Conservation (phyloP, 2,329 filamentous ascomycete species). For the Colletotrichum australisinense region DNA sequence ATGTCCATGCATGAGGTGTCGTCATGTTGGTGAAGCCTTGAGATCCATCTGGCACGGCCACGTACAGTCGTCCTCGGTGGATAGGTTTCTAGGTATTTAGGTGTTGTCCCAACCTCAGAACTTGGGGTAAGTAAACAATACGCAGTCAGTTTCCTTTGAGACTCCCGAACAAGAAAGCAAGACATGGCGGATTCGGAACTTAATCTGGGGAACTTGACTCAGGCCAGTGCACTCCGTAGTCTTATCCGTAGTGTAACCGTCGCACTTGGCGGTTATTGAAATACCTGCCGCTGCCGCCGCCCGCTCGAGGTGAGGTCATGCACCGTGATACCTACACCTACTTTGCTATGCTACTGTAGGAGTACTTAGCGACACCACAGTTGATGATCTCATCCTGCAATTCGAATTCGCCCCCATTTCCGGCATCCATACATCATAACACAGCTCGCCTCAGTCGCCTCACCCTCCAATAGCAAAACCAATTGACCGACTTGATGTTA, state of each 20-base stretch:
- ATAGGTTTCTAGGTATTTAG: too few species aligned
- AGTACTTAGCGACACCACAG: background rate
- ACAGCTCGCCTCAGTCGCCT: too few species aligned
- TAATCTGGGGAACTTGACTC: background rate
- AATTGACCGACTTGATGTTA: background rate
- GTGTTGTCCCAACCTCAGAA: background rate
- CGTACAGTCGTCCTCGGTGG: too few species aligned
- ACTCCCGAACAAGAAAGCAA: background rate
- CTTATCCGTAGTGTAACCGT: background rate
- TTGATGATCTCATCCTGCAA: background rate
- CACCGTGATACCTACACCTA: background rate
- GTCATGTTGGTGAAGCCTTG: background rate
- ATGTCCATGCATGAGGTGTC: background rate
- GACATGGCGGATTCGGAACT: slow-evolving; percentile 2
- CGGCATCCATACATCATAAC: too few species aligned
- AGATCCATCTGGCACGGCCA: background rate
- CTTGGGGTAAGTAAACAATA: background rate
- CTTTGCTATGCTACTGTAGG: too few species aligned
- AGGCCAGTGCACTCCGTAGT: background rate
- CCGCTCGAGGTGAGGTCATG: background rate
- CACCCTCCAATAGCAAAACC: too few species aligned
- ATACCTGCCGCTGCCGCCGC: background rate
- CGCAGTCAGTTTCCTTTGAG: background rate
- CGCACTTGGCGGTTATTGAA: slow-evolving; percentile 1
- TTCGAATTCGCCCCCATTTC: too few species aligned